Conservation (phyloP, 2,329 filamentous ascomycete species). For the Aspergillus vadensis region DNA sequence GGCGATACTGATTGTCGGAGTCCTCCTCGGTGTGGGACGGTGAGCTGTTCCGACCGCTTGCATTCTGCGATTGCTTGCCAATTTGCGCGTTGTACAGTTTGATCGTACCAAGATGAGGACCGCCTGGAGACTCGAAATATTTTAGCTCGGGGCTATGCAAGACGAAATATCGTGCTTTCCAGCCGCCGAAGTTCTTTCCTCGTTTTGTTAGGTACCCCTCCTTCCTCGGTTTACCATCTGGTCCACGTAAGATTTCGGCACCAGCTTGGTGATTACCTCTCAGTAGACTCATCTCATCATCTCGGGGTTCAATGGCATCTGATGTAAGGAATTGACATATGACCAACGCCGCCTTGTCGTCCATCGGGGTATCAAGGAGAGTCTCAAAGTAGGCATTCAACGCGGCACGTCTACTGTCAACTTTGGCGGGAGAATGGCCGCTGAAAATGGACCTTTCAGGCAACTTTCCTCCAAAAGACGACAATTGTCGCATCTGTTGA, state of each 20-base stretch:
- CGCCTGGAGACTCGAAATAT: constrained; percentile 90
- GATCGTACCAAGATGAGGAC: constrained; percentile 88
- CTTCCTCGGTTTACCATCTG: constrained; percentile 69
- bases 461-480: constrained; percentile 71
- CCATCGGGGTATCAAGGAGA: constrained; percentile 78
- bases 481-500: constrained; percentile 72
- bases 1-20: constrained; percentile 88
- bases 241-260: constrained; percentile 47
- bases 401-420: constrained; percentile 80
- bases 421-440: constrained; percentile 88
- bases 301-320: constrained; percentile 59
- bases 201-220: constrained; percentile 94
- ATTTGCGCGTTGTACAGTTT: constrained; percentile 90
- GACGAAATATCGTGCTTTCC: constrained; percentile 82
- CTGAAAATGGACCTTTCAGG: constrained; percentile 86
- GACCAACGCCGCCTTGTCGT: constrained; percentile 73
- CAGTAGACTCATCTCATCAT: constrained; percentile 56
- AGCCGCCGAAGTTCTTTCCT: constrained; percentile 98
- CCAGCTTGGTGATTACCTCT: constrained; percentile 39
- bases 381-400: constrained; percentile 84
- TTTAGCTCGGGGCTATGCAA: constrained; percentile 72
- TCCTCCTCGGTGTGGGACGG: constrained; percentile 69
- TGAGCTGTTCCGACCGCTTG: constrained; percentile 58
- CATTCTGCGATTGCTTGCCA: constrained; percentile 78
- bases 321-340: constrained; percentile 83